These are phyloP conservation scores for Picea glauca DNA, from an alignment of 75 land plant genomes.

Conservation along the genomic window DNA sequence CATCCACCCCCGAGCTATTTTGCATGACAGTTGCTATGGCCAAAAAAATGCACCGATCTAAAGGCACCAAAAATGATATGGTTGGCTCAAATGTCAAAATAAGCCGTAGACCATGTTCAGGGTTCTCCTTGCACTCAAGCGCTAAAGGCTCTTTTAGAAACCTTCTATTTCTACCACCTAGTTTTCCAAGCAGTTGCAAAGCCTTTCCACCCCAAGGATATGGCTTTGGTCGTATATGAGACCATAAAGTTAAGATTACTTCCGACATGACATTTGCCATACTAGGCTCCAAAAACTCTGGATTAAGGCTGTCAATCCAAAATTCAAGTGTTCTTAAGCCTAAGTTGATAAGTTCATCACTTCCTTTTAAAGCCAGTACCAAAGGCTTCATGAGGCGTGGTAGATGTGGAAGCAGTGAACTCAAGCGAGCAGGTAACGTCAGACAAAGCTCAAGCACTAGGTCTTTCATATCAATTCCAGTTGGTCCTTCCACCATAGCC, in stretches of 20 bases:
- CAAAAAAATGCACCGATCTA: conserved; percentile 90
- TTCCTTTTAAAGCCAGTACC: conserved; percentile 91
- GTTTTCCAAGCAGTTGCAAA: conserved; percentile 87
- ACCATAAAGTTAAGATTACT: conserved; percentile 90
- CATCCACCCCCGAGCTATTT: conserved; percentile 54
- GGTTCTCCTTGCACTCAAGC: conserved; percentile 98
- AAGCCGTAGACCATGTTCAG: conserved; percentile 95
- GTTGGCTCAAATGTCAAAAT: conserved; percentile 98
- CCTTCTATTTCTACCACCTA: conserved; percentile 96
- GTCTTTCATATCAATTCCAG: conserved; percentile 91
- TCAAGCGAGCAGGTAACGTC: conserved; percentile 93
- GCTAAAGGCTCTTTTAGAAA: conserved; percentile 95
- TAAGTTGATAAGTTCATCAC: conserved; percentile 83
- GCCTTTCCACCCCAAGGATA: conserved; percentile 94
- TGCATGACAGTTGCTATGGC: conserved; percentile 89
- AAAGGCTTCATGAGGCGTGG: conserved; percentile 97
- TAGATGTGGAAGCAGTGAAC: conserved; percentile 92
- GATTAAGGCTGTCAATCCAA: conserved; percentile 99
- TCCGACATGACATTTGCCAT: conserved; percentile 98
- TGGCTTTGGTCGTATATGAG: conserved; percentile 91
- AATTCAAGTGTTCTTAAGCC: conserved; percentile 93
- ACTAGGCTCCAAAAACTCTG: conserved; percentile 99
- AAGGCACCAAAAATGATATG: conserved; percentile 94
- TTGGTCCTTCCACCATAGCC: conserved; percentile 97
- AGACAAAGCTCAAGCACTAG: conserved; percentile 92